Evolutionary conservation across 2,329 filamentous ascomycete species (phyloP).

Genomic region (Aspergillus hortae): DNA sequence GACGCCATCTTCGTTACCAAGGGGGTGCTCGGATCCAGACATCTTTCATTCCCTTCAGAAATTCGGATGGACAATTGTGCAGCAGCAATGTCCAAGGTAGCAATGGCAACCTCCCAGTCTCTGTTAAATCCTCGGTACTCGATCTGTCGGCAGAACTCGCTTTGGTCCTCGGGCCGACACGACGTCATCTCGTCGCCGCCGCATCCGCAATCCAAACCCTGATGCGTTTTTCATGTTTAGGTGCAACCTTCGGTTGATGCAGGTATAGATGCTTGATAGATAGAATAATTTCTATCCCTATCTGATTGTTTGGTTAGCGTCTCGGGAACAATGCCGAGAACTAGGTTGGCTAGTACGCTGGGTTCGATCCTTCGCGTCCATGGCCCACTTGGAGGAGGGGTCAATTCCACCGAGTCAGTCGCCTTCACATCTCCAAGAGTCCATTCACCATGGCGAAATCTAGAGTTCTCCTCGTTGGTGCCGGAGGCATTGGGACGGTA

Average conservation of each 20-base stretch:
- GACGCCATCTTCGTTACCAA: background rate
- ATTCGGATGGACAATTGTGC: too few species aligned
- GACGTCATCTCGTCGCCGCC: background rate
- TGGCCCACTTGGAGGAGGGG: background rate
- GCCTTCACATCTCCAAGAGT: background rate
- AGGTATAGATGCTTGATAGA: too few species aligned
- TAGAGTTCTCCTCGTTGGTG: conserved; percentile 53
- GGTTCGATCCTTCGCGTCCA: background rate
- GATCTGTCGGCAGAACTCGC: background rate
- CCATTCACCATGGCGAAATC: conserved; percentile 22
- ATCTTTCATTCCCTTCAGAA: background rate
- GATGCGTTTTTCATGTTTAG: background rate
- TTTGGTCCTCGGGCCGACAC: background rate
- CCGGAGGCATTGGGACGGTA: conserved; percentile 56
- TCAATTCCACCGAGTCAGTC: background rate
- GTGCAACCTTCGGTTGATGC: too few species aligned
- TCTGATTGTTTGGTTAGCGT: too few species aligned
- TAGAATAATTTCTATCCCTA: too few species aligned
- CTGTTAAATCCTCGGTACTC: background rate
- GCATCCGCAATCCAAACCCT: background rate
- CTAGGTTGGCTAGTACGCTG: background rate
- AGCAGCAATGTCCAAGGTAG: background rate
- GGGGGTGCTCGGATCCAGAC: background rate
- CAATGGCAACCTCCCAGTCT: background rate
- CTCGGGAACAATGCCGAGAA: background rate